Base-by-base conservation (phyloP, 108 stramenopile genomes). In the Cylindrotheca fusiformis region DNA sequence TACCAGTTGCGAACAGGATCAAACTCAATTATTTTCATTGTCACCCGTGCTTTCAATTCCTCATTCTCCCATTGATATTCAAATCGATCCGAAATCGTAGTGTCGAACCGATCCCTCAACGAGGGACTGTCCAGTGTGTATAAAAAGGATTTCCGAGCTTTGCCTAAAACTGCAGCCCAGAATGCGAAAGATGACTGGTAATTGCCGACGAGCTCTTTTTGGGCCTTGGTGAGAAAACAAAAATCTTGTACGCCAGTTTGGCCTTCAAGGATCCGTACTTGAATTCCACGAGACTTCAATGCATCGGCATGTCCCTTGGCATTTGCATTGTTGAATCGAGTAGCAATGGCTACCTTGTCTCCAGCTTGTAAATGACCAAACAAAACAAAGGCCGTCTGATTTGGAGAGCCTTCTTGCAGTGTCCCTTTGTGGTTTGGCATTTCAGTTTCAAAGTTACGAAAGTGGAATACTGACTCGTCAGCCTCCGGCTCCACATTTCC, bases 391-490 rank as follows among this genome's bases (percentile, higher is more conserved):
- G 65, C 75, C 17, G 58, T 70, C 50, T 75, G 55, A 19, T 69
- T 26, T 23, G 84, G 78, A 21, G 54, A 52, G 10, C 74, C 17
- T 48, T 85, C 84, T 64, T 80, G 72, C 29, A 58, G 48, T 50
- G 52, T 68, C 17, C 52, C 50, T 17, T 30, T 26, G 4, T 64
- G 62, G 47, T 4, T 41, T 46, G 74, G 69, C 69, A 84, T 69
- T 59, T 85, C 84, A 5, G 48, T 47, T 29, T 24, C 44, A 46
- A 82, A 85, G 54, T 82, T 82, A 5, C 84, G 78, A 55, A 60
- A 70, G 48, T 85, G 84, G 49, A 78, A 71, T 2, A 81, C 80
- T 28, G 52, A 50, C 68, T 81, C 80, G 49, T 81, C 71, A 6
- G 68, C 45, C 19, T 67, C 65, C 4, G 78, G 75, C 18, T 44